Conservation (phyloP, 305 asterid species). For the Solanum hybrid region DNA sequence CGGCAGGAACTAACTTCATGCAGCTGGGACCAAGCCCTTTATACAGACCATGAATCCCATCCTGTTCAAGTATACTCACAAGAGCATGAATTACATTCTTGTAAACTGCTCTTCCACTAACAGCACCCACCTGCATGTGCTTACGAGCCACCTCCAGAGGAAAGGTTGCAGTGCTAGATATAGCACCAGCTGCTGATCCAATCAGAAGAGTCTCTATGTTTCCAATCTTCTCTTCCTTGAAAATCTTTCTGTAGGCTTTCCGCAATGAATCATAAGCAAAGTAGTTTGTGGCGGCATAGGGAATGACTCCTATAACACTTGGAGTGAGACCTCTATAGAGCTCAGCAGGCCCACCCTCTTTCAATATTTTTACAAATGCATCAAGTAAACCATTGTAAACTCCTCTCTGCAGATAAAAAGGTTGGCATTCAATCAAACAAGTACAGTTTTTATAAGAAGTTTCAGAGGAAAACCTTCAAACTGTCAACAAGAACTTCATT, state of each 20-base stretch:
- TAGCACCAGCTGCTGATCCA: constrained; percentile 88
- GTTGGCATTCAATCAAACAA: background rate
- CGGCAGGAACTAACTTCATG: constrained; percentile 89
- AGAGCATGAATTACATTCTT: constrained; percentile 79
- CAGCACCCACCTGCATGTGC: constrained; percentile 95
- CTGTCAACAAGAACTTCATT: background rate
- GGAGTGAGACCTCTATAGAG: constrained; percentile 91
- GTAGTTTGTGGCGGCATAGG: constrained; percentile 90
- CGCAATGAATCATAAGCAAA: constrained; percentile 76
- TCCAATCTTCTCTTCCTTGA: constrained; percentile 68
- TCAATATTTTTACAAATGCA: constrained; percentile 74
- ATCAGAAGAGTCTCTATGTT: constrained; percentile 81
- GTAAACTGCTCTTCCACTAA: constrained; percentile 81
- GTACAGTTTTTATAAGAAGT: background rate
- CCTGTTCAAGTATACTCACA: constrained; percentile 65
- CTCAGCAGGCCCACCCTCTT: constrained; percentile 87
- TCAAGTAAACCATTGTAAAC: constrained; percentile 71
- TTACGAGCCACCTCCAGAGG: constrained; percentile 97
- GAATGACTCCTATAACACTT: constrained; percentile 86
- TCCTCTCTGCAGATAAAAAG: constrained; percentile 48
- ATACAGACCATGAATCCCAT: constrained; percentile 73
- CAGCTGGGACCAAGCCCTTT: constrained; percentile 97
- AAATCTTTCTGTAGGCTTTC: constrained; percentile 49
- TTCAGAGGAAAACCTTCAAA: background rate
- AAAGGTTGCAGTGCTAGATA: constrained; percentile 90